Evolutionary conservation across 2,329 filamentous ascomycete genomes (phyloP).

Genomic region (Xylaria sp.): DNA sequence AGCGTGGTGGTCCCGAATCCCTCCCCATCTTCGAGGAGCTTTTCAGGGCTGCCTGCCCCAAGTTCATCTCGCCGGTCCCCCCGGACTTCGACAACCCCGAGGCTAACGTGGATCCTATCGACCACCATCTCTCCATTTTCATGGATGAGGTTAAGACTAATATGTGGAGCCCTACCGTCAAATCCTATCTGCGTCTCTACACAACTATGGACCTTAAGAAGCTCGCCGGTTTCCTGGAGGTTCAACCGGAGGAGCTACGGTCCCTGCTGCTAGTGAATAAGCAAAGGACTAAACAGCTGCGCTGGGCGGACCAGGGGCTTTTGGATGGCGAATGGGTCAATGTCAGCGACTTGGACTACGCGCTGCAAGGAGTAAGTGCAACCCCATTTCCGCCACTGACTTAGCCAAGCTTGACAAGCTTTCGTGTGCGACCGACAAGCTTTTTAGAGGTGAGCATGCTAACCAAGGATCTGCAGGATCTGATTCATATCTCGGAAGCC

Average conservation of each 20-base stretch:
- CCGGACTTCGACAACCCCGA: slow-evolving; percentile 98
- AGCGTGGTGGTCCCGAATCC: slow-evolving; percentile 93
- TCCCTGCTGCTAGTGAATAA: slow-evolving; percentile 97
- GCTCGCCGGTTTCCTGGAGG: slow-evolving; percentile 95
- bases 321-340: slow-evolving; percentile 93
- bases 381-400: slow-evolving; percentile 6
- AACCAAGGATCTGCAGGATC: slow-evolving; percentile 67
- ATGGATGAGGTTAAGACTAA: slow-evolving; percentile 99
- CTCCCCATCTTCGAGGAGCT: slow-evolving; percentile 98
- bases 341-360: slow-evolving; percentile 96
- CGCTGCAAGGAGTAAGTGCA: slow-evolving; percentile 85
- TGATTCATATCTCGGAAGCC: slow-evolving; percentile 98
- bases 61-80: slow-evolving; percentile 97
- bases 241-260: slow-evolving; percentile 94
- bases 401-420: slow-evolving; percentile 33
- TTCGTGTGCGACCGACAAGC: slow-evolving; percentile 43
- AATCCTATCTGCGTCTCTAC: slow-evolving; percentile 98
- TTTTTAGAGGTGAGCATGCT: slow-evolving; percentile 43
- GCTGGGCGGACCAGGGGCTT: slow-evolving; percentile 90
- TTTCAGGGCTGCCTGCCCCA: slow-evolving; percentile 97
- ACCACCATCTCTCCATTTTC: slow-evolving; percentile 97
- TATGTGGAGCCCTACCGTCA: slow-evolving; percentile 97
- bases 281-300: slow-evolving; percentile 95
- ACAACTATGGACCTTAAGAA: slow-evolving; percentile 99
- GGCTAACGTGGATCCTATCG: slow-evolving; percentile 94